Conservation (phyloP, 2,329 filamentous ascomycete genomes). For the Xylaria sp. region DNA sequence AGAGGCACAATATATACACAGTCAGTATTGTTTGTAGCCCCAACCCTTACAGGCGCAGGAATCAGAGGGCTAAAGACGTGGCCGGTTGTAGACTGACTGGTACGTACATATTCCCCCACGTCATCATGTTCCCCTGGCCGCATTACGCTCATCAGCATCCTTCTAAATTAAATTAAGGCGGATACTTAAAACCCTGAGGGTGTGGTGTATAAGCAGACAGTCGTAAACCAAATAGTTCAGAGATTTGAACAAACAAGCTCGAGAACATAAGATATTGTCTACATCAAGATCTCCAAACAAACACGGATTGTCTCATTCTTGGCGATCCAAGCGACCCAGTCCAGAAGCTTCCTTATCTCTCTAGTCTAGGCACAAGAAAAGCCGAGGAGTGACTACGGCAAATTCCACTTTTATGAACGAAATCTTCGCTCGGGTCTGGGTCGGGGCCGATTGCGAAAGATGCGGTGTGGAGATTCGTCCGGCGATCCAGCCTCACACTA, state of each 20-base stretch:
- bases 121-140: slow-evolving; percentile 13
- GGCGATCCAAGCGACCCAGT: slow-evolving; percentile 4
- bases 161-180: neutral
- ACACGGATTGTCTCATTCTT: neutral
- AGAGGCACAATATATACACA: neutral
- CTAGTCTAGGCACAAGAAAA: neutral
- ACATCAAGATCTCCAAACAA: neutral
- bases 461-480: neutral
- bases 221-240: neutral
- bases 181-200: neutral
- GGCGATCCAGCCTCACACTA: slow-evolving; percentile 2
- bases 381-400: neutral
- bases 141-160: neutral
- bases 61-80: neutral
- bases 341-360: neutral
- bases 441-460: neutral
- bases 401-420: neutral
- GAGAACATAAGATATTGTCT: neutral
- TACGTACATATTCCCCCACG: neutral
- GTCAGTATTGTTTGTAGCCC: neutral
- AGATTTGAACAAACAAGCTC: neutral
- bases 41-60: neutral
- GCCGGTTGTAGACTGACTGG: neutral
- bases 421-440: neutral
- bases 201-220: neutral